Evolutionary conservation across 2,329 filamentous ascomycete genomes (phyloP).

Genomic region (Colletotrichum lupini): DNA sequence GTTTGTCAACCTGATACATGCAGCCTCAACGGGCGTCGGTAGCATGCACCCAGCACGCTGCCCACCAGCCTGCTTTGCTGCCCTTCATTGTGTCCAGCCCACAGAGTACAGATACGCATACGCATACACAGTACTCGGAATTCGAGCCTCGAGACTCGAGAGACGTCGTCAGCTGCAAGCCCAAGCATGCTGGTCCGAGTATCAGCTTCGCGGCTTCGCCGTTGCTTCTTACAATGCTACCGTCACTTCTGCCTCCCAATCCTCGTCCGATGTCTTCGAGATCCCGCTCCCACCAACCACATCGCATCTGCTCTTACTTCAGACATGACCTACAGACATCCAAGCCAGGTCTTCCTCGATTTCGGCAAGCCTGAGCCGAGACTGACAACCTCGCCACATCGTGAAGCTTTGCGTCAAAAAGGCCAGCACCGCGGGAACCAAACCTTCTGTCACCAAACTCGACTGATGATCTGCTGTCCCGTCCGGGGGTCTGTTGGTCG

Average conservation of each 20-base stretch:
- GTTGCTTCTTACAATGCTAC: neutral
- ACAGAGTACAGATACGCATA: neutral
- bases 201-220: neutral
- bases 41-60: neutral
- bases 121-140: neutral
- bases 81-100: neutral
- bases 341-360: neutral
- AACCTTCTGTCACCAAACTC: slow-evolving; percentile 1
- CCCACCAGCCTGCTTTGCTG: neutral
- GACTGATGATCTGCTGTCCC: slow-evolving; percentile 3
- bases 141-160: neutral
- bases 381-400: slow-evolving; percentile 9
- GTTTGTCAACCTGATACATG: neutral
- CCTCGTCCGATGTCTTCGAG: neutral
- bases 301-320: neutral
- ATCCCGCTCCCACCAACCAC: neutral
- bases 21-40: neutral
- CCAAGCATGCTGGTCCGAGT: neutral
- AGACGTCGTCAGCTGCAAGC: neutral
- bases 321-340: neutral
- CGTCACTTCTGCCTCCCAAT: neutral
- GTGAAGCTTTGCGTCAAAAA: neutral
- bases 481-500: neutral
- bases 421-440: neutral
- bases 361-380: slow-evolving; percentile 16